A percentile compares a stretch with the other conserved stretches of the same genome.
These are phyloP conservation scores for Blepharisma undulans DNA, from an alignment of 169 alveolate genomes.

Conservation along the genomic window DNA sequence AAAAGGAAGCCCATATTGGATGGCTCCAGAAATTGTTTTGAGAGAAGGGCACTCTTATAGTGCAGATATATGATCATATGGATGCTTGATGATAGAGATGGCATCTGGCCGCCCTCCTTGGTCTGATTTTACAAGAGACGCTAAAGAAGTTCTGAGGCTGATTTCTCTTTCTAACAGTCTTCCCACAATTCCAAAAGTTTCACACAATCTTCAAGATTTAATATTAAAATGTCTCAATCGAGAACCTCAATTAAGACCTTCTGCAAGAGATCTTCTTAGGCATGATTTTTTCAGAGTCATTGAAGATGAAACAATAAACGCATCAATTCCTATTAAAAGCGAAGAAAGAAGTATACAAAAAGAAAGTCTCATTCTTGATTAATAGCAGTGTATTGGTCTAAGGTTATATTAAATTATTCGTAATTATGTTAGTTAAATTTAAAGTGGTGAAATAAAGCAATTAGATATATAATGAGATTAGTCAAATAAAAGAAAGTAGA, in stretches of 20 bases:
- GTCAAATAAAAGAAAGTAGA: too few species aligned
- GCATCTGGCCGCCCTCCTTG: slow-evolving; percentile 85
- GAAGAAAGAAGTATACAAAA: background rate
- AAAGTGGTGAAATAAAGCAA: background rate
- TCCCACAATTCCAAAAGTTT: background rate
- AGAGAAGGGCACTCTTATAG: slow-evolving; percentile 62
- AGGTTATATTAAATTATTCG: background rate
- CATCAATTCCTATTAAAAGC: background rate
- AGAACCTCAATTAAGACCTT: background rate
- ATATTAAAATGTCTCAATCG: background rate
- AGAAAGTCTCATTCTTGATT: background rate
- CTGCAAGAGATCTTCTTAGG: background rate
- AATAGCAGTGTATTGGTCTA: background rate
- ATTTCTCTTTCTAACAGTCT: background rate
- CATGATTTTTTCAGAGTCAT: background rate
- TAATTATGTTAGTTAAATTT: too few species aligned
- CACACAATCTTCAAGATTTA: too few species aligned
- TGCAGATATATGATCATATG: slow-evolving; percentile 89
- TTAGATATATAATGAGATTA: too few species aligned
- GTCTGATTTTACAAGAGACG: slow-evolving; percentile 40
- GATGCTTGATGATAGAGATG: slow-evolving; percentile 86
- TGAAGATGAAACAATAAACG: background rate
- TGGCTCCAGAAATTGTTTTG: slow-evolving; percentile 88
- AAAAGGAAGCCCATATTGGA: slow-evolving; percentile 89
- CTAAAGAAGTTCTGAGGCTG: background rate